A percentile compares a stretch with the other conserved stretches of the same genome.
Conservation (phyloP, 2,329 filamentous ascomycete species). For the Fusarium mundagurra region DNA sequence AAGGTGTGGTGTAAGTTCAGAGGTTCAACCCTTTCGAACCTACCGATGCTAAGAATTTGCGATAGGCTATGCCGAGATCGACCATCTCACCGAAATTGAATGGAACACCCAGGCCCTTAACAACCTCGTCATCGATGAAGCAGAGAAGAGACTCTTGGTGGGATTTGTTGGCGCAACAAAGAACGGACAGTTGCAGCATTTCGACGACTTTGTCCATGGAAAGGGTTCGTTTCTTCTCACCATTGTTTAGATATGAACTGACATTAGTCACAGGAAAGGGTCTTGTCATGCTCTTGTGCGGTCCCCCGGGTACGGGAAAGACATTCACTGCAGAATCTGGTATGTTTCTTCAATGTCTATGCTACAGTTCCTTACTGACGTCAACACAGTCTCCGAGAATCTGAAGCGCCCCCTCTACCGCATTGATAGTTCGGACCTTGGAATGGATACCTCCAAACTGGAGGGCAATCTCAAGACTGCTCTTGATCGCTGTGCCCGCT, state of each 20-base stretch:
- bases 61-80: not conserved
- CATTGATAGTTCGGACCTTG: constrained; percentile 15
- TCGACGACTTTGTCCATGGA: not conserved
- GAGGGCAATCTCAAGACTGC: constrained; percentile 2
- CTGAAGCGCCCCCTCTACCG: constrained; percentile 17
- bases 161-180: not conserved
- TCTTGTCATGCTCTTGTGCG: constrained; percentile 48
- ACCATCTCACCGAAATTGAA: not conserved
- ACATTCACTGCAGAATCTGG: constrained; percentile 51
- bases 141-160: not conserved
- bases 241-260: not conserved
- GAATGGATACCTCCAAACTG: not conserved
- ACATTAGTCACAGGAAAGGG: constrained; percentile 31
- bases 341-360: not conserved
- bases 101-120: not conserved
- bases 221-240: not conserved
- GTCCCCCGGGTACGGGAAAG: constrained; percentile 50
- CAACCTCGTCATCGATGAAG: not conserved
- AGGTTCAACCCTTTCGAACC: not conserved
- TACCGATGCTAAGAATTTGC: not conserved
- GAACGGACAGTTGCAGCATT: not conserved
- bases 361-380: too few relatives aligned
- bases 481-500: constrained; percentile 44
- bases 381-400: constrained; percentile 27
- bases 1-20: constrained; percentile 26